Percentiles rank a stretch among this genome's conserved stretches.
These are phyloP conservation scores for Tuber indicum DNA, from an alignment of 495 filamentous ascomycete genomes.

Conservation along the genomic window DNA sequence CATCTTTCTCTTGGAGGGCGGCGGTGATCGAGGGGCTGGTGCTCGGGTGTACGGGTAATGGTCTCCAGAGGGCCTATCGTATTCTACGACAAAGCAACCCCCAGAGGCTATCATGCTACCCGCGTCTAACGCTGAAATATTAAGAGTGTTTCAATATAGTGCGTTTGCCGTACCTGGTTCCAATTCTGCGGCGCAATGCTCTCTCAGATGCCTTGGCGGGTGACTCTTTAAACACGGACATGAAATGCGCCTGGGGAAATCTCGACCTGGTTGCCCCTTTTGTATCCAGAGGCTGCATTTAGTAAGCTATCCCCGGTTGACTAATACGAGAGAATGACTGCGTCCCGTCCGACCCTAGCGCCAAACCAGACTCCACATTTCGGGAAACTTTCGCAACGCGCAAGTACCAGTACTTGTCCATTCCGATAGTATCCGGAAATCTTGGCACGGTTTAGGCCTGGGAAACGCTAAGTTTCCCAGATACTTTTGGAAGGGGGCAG, in stretches of 20 bases:
- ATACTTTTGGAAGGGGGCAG: too few relatives aligned
- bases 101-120: neutral
- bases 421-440: too few relatives aligned
- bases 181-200: neutral
- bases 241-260: neutral
- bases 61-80: neutral
- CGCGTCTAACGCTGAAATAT: neutral
- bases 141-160: neutral
- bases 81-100: neutral
- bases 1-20: neutral
- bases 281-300: neutral
- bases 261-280: neutral
- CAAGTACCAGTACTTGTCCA: too few relatives aligned
- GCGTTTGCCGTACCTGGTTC: neutral
- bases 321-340: neutral
- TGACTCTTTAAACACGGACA: neutral
- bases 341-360: too few relatives aligned
- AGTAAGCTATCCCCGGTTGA: neutral
- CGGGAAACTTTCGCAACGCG: too few relatives aligned
- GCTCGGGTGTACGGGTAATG: neutral
- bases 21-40: neutral
- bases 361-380: too few relatives aligned
- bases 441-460: too few relatives aligned
- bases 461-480: too few relatives aligned
- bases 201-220: neutral